Conservation (phyloP, 2,329 filamentous ascomycete species). For the Colletotrichum australisinense region DNA sequence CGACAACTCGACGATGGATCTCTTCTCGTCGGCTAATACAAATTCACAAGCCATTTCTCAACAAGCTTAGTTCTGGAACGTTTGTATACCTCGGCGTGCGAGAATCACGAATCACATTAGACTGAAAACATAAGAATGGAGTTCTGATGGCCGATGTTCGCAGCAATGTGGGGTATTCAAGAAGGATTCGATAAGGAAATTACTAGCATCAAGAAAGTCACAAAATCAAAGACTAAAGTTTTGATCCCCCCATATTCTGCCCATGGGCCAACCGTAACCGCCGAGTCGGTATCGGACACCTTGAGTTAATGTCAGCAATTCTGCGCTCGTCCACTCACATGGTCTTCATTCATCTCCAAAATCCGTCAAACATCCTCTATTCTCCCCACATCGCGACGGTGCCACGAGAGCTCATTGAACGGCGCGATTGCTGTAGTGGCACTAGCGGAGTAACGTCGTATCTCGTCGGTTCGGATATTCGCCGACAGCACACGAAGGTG, state of each 20-base stretch:
- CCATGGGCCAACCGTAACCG: constrained; percentile 3
- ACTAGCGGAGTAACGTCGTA: constrained; percentile 9
- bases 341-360: not conserved
- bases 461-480: constrained; percentile 18
- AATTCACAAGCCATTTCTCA: not conserved
- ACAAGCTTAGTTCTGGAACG: not conserved
- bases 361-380: not conserved
- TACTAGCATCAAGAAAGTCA: not conserved
- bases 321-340: not conserved
- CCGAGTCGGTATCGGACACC: not conserved
- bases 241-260: not conserved
- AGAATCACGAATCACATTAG: not conserved
- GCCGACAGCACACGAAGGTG: constrained; percentile 9
- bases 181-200: constrained; percentile 14
- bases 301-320: not conserved
- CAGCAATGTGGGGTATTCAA: constrained; percentile 6
- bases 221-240: not conserved
- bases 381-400: not conserved
- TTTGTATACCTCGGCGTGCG: not conserved
- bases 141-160: constrained; percentile 9
- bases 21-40: not conserved
- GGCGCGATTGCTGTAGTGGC: not conserved
- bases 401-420: not conserved
- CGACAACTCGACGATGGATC: not conserved
- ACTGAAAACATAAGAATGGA: not conserved